phyloP scores from a whole-genome alignment of 2,329 filamentous ascomycete species.

The Chalaropsis ovoidea region DNA sequence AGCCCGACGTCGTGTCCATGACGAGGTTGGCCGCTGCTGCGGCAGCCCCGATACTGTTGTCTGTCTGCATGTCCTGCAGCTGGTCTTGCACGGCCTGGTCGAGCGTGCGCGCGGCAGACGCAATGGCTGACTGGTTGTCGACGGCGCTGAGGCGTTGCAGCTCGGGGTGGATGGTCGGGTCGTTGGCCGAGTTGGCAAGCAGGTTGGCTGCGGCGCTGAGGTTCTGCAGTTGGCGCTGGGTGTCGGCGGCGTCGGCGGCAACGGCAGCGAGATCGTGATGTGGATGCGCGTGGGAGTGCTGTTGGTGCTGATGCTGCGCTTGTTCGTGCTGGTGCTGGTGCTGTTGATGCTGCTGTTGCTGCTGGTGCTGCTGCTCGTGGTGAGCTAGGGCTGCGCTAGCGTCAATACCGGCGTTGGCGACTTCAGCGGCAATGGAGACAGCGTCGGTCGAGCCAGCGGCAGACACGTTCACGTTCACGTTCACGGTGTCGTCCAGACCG shows the following conservation, averaged over 20 bases:
- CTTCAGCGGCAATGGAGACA: constrained; percentile 4
- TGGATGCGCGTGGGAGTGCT: constrained; percentile 25
- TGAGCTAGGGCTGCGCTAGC: constrained; percentile 9
- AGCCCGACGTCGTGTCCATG: constrained; percentile 18
- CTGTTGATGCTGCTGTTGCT: constrained; percentile 15
- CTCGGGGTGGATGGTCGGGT: constrained; percentile 29
- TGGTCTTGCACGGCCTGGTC: constrained; percentile 28
- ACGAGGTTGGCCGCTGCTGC: constrained; percentile 22
- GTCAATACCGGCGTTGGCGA: background rate
- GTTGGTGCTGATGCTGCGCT: constrained; percentile 24
- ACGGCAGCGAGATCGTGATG: constrained; percentile 24
- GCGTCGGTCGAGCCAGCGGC: background rate
- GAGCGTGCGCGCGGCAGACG: constrained; percentile 19
- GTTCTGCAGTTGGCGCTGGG: constrained; percentile 26
- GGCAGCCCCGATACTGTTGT: constrained; percentile 19
- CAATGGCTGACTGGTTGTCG: constrained; percentile 10
- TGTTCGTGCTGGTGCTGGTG: constrained; percentile 22
- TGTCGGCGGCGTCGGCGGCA: constrained; percentile 22
- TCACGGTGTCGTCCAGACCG: constrained; percentile 5
- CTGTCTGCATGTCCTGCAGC: constrained; percentile 26
- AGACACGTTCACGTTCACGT: background rate
- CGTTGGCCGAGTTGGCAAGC: constrained; percentile 30
- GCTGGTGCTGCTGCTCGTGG: constrained; percentile 13
- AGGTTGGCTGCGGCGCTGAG: constrained; percentile 30
- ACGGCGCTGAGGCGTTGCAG: constrained; percentile 28